Conservation (phyloP, 106 monocot species). For the Amphibolis antarctica region DNA sequence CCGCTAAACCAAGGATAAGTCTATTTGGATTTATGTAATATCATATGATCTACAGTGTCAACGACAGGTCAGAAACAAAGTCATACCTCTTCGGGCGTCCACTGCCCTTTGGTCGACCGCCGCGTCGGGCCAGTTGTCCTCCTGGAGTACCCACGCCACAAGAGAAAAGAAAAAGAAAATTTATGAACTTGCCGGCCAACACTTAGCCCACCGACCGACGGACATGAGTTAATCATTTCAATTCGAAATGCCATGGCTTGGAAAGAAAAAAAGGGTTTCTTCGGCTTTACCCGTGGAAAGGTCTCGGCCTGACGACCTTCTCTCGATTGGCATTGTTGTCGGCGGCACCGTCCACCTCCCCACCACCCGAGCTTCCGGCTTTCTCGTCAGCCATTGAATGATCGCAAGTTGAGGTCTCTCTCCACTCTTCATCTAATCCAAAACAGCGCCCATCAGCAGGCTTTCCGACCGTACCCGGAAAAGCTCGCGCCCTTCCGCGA, state of each 20-base stretch:
- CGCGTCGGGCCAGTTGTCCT: conserved; percentile 16
- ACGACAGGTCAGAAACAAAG: background rate
- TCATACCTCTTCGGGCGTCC: conserved; percentile 19
- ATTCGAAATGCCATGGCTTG: background rate
- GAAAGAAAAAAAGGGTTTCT: background rate
- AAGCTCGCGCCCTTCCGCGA: too few relatives aligned
- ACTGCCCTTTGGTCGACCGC: conserved; percentile 17
- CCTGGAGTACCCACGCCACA: conserved; percentile 1
- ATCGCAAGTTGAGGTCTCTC: background rate
- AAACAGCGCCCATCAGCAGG: conserved; percentile 8
- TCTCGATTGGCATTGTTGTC: background rate
- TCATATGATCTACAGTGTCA: background rate
- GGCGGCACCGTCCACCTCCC: background rate
- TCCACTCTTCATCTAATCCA: background rate
- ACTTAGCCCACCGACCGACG: background rate
- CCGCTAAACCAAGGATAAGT: too few relatives aligned
- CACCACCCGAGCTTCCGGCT: background rate
- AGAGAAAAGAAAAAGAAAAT: background rate
- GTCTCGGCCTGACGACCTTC: background rate
- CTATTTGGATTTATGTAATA: too few relatives aligned
- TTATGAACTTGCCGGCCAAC: background rate
- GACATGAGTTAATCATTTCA: background rate
- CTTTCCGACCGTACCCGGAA: too few relatives aligned
- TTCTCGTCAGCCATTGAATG: background rate
- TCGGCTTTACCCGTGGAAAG: background rate